Evolutionary conservation across 306 rosid genomes (phyloP).

Genomic region (Dalbergia cultrata): DNA sequence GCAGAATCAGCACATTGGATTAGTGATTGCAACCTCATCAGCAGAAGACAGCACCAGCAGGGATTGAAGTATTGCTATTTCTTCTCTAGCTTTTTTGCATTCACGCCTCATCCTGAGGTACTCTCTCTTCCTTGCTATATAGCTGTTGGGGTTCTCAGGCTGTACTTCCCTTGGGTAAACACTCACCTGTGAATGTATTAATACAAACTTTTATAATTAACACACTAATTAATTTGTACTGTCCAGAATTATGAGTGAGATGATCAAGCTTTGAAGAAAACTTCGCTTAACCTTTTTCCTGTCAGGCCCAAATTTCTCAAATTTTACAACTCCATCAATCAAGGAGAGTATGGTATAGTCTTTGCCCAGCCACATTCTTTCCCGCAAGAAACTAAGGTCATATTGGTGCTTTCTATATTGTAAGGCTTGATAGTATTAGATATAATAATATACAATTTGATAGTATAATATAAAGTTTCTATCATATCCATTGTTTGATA

Average conservation of each 20-base stretch:
- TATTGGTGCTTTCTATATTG: too few species aligned
- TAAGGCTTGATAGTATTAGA: too few species aligned
- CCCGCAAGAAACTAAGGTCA: slow-evolving; percentile 80
- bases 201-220: not conserved
- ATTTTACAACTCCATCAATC: slow-evolving; percentile 92
- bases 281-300: slow-evolving; percentile 73
- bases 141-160: slow-evolving; percentile 95
- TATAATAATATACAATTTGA: too few species aligned
- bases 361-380: slow-evolving; percentile 90
- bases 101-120: slow-evolving; percentile 82
- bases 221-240: not conserved
- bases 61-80: slow-evolving; percentile 54
- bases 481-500: too few species aligned
- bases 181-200: slow-evolving; percentile 62
- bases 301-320: slow-evolving; percentile 94
- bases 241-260: slow-evolving; percentile 5
- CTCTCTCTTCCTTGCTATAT: slow-evolving; percentile 84
- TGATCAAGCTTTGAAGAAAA: not conserved
- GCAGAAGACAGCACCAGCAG: slow-evolving; percentile 76
- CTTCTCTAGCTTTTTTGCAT: slow-evolving; percentile 73
- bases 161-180: slow-evolving; percentile 80
- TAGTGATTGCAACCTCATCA: slow-evolving; percentile 48
- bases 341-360: slow-evolving; percentile 91
- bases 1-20: slow-evolving; percentile 64
- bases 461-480: too few species aligned